phyloP scores from a whole-genome alignment of 73 alveolate genomes.

The Tetrahymena thermophila region DNA sequence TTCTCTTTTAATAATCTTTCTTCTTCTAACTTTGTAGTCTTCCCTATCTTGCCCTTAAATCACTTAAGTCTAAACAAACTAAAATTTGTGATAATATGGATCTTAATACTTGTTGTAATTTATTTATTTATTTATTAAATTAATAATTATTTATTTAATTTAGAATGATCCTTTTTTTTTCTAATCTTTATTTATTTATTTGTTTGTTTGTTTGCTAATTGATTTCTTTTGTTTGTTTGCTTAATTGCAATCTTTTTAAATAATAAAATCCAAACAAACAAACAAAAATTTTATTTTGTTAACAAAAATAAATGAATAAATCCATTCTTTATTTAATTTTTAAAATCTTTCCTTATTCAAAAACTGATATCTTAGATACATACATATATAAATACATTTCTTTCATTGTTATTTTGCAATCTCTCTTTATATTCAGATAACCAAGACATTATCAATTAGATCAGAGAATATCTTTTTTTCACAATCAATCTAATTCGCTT shows the following conservation, averaged over 20 bases:
- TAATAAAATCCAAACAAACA: not conserved
- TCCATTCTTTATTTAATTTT: not conserved
- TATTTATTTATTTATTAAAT: too few species aligned
- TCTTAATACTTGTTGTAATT: not conserved
- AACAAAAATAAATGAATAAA: not conserved
- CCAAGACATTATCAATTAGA: not conserved
- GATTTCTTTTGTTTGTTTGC: not conserved
- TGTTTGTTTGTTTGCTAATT: not conserved
- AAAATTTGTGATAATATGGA: not conserved
- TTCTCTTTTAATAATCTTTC: not conserved
- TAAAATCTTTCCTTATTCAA: not conserved
- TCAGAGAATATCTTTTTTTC: not conserved
- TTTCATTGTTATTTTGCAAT: not conserved
- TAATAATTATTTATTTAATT: too few species aligned
- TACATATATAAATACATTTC: not conserved
- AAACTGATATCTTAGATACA: not conserved
- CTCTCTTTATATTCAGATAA: not conserved
- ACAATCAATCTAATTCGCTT: not conserved
- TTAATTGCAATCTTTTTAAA: not conserved
- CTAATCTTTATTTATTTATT: not conserved
- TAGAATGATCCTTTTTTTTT: not conserved
- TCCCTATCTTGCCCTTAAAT: not conserved
- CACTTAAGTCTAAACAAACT: not conserved
- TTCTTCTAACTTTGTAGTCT: not conserved
- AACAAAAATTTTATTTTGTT: not conserved